Evolutionary conservation across 2,329 filamentous ascomycete species (phyloP).

Genomic region (Fusarium redolens): DNA sequence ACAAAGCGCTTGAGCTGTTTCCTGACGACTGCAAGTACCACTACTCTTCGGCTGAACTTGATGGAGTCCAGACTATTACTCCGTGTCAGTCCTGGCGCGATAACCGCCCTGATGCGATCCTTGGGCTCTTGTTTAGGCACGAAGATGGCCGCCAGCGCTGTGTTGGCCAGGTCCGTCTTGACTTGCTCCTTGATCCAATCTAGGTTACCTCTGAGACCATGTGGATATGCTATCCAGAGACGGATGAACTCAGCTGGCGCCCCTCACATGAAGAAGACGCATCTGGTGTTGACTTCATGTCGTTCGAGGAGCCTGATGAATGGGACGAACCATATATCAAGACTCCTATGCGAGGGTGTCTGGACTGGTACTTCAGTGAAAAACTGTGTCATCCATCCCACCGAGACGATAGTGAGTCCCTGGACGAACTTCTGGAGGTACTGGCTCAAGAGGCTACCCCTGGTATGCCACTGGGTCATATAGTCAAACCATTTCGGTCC

Average conservation of each 20-base stretch:
- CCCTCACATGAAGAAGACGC: too few species aligned
- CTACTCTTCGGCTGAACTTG: background rate
- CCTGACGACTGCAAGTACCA: background rate
- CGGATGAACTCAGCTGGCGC: background rate
- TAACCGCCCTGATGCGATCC: background rate
- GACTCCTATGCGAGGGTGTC: background rate
- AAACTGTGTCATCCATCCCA: background rate
- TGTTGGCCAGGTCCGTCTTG: background rate
- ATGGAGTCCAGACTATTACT: background rate
- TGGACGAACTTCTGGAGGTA: background rate
- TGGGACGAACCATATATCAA: background rate
- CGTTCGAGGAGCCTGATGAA: background rate
- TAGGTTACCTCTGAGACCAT: background rate
- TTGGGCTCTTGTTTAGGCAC: background rate
- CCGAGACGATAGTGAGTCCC: background rate
- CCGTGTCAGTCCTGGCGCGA: background rate
- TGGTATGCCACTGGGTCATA: fast-evolving
- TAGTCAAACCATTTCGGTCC: background rate
- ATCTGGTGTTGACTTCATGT: background rate
- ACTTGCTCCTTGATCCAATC: background rate
- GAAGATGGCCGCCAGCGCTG: background rate
- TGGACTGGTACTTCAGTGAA: background rate
- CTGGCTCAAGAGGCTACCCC: background rate
- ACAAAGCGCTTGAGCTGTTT: background rate
- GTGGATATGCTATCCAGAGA: background rate